Percentiles rank a stretch among this genome's conserved stretches.
phyloP scores from a whole-genome alignment of 179 eudicot genomes.

The Silene vulgaris region DNA sequence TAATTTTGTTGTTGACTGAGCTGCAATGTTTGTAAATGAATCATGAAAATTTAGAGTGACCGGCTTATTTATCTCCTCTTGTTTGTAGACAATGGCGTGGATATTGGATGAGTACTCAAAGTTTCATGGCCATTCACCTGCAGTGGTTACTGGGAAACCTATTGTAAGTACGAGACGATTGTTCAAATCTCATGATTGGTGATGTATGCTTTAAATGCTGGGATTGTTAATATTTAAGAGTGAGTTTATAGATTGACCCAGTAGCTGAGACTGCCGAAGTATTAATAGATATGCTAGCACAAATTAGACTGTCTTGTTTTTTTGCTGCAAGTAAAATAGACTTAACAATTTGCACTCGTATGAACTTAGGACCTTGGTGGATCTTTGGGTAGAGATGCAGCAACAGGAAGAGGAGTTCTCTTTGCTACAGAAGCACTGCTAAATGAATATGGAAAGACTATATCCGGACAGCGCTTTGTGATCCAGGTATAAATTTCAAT shows the following conservation, averaged over 20 bases:
- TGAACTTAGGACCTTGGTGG: conserved; percentile 87
- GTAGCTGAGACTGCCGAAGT: background rate
- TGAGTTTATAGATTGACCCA: too few relatives aligned
- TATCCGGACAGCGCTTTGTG: conserved; percentile 79
- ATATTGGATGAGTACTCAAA: conserved; percentile 17
- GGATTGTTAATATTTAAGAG: background rate
- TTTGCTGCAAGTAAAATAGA: background rate
- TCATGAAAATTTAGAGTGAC: background rate
- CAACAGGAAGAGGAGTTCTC: conserved; percentile 92
- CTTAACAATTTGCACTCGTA: background rate
- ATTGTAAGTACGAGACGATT: conserved; percentile 10
- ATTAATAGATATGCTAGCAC: too few relatives aligned
- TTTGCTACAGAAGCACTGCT: conserved; percentile 88
- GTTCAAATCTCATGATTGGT: background rate
- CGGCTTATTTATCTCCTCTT: background rate
- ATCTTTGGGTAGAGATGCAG: conserved; percentile 99
- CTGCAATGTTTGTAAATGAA: background rate
- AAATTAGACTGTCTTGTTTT: background rate
- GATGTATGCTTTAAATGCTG: background rate
- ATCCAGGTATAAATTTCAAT: conserved; percentile 52
- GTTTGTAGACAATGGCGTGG: conserved; percentile 17
- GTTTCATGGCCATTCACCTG: conserved; percentile 18
- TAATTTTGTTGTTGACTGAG: background rate
- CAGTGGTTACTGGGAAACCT: conserved; percentile 15
- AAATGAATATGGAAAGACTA: conserved; percentile 67